These are phyloP conservation scores for Candida parachauliodes DNA, from an alignment of 805 yeast species.

Conservation along the genomic window DNA sequence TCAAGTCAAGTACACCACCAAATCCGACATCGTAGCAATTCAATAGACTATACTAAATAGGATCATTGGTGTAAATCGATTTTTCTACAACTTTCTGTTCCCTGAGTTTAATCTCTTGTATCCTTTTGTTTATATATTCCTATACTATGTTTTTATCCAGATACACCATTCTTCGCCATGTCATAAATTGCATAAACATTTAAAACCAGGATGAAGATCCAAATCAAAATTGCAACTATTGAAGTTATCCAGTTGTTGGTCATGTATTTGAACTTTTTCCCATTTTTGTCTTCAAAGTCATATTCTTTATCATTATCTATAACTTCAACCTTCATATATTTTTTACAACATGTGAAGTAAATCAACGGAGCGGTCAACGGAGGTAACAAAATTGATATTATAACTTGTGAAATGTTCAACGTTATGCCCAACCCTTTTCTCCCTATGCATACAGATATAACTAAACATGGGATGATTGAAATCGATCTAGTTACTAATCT, in stretches of 20 bases:
- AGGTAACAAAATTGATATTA: slow-evolving; percentile 77
- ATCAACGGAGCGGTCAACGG: slow-evolving; percentile 82
- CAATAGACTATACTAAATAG: neutral
- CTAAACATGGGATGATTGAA: slow-evolving; percentile 77
- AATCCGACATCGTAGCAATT: slow-evolving; percentile 13
- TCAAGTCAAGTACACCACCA: slow-evolving; percentile 21
- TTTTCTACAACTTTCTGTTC: no score
- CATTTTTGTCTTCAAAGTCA: slow-evolving; percentile 12
- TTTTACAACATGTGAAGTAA: slow-evolving; percentile 69
- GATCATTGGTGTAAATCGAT: no score
- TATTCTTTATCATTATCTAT: slow-evolving; percentile 15
- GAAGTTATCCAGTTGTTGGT: slow-evolving; percentile 62
- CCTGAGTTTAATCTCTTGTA: no score
- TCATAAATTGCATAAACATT: slow-evolving; percentile 60
- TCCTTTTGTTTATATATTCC: no score
- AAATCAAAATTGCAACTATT: slow-evolving; percentile 49
- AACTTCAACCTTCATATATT: slow-evolving; percentile 61
- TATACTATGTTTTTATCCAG: neutral
- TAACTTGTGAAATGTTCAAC: slow-evolving; percentile 82
- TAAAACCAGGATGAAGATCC: slow-evolving; percentile 69
- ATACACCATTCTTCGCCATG: slow-evolving; percentile 34
- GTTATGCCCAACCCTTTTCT: slow-evolving; percentile 67
- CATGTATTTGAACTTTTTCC: slow-evolving; percentile 43
- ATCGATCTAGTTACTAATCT: slow-evolving; percentile 73
- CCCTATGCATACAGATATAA: slow-evolving; percentile 69